Evolutionary conservation across 352 stramenopile genomes (phyloP).

Genomic region (Phytophthora vignae): DNA sequence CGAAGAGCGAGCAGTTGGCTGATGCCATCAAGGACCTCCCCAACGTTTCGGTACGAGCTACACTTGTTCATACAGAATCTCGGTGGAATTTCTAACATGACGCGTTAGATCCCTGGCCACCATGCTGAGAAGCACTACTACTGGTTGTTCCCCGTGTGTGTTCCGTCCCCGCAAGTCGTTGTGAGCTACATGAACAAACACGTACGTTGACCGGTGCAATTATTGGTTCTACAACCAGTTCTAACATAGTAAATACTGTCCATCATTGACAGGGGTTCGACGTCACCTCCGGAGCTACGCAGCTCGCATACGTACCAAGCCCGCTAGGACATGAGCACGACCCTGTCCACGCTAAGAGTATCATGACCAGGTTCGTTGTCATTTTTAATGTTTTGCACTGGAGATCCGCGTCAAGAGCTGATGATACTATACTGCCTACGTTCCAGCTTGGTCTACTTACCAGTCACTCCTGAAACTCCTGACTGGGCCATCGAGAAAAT

Average conservation of each 20-base stretch:
- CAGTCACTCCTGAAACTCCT: slow-evolving; percentile 78
- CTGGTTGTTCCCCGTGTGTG: slow-evolving; percentile 84
- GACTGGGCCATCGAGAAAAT: slow-evolving; percentile 86
- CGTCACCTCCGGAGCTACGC: slow-evolving; percentile 78
- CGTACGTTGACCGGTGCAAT: slow-evolving; percentile 36
- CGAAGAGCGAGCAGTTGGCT: slow-evolving; percentile 74
- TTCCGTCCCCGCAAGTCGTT: slow-evolving; percentile 60
- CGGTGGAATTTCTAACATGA: background rate
- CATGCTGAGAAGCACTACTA: slow-evolving; percentile 76
- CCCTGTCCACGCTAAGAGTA: slow-evolving; percentile 66
- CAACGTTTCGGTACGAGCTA: slow-evolving; percentile 55
- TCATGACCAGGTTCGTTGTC: slow-evolving; percentile 73
- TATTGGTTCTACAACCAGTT: background rate
- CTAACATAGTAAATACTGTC: slow-evolving; percentile 5
- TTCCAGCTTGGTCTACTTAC: slow-evolving; percentile 77
- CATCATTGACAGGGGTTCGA: slow-evolving; percentile 67
- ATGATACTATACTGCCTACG: background rate
- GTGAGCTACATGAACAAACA: slow-evolving; percentile 78
- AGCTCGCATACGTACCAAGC: slow-evolving; percentile 74
- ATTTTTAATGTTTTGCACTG: background rate
- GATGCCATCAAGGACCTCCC: slow-evolving; percentile 60
- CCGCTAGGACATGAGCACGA: slow-evolving; percentile 59
- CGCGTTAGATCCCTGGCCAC: slow-evolving; percentile 62
- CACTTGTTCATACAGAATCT: background rate
- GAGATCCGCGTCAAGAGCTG: background rate